Evolutionary conservation across 352 stramenopile species (phyloP).

Genomic region (Blastocystis hominis): DNA sequence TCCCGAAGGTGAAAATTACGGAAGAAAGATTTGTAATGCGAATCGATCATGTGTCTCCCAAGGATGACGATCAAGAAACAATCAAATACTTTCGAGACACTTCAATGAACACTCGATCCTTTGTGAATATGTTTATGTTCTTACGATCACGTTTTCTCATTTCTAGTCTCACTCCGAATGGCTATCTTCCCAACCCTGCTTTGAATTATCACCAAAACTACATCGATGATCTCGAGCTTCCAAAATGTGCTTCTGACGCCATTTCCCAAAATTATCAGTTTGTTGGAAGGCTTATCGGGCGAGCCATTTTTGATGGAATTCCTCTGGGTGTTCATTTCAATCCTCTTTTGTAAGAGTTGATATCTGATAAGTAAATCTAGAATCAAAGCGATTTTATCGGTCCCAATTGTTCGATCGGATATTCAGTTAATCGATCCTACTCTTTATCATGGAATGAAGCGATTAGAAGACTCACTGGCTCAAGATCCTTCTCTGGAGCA

Average conservation of each 20-base stretch:
- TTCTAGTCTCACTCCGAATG: not conserved
- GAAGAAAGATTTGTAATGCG: constrained; percentile 49
- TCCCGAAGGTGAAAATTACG: not conserved
- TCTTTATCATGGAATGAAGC: not conserved
- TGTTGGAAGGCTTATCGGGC: constrained; percentile 17
- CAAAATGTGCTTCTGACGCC: not conserved
- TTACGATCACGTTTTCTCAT: not conserved
- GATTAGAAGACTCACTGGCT: not conserved
- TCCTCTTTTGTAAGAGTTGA: not conserved
- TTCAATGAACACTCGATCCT: not conserved
- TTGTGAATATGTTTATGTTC: not conserved
- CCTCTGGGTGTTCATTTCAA: constrained; percentile 14
- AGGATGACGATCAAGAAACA: not conserved
- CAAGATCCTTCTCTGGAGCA: not conserved
- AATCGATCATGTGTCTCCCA: constrained; percentile 17
- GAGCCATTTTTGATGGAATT: constrained; percentile 45
- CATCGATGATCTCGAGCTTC: not conserved
- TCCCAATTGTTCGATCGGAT: not conserved
- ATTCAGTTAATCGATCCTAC: not conserved
- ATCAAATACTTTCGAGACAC: constrained; percentile 18
- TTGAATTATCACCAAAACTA: not conserved
- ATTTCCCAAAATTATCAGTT: constrained; percentile 23
- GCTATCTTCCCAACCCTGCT: constrained; percentile 28
- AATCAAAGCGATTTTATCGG: constrained; percentile 8
- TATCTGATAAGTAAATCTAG: not conserved